These are phyloP conservation scores for Peniophora sp. DNA, from an alignment of 1,284 basidiomycete genomes.

Conservation along the genomic window DNA sequence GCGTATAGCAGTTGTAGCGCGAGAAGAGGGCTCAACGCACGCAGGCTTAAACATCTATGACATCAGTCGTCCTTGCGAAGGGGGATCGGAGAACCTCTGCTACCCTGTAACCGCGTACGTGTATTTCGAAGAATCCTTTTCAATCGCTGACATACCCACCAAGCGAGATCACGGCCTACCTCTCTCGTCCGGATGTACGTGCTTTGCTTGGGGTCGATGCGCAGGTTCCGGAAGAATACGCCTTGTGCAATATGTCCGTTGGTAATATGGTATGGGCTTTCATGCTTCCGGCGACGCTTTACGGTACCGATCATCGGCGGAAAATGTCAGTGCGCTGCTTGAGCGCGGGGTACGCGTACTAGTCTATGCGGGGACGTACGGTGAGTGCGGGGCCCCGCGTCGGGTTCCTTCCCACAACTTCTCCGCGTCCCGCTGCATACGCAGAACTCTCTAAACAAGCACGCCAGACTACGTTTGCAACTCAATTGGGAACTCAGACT, in stretches of 20 bases:
- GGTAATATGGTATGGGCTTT: slow-evolving; percentile 44
- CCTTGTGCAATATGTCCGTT: slow-evolving; percentile 38
- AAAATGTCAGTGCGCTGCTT: slow-evolving; percentile 63
- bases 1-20: background rate
- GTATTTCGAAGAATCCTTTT: no score
- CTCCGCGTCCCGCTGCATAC: no score
- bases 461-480: slow-evolving; percentile 67
- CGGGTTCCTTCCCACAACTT: no score
- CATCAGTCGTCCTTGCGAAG: slow-evolving; percentile 18
- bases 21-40: no score
- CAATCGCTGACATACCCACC: no score
- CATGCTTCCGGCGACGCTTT: slow-evolving; percentile 26
- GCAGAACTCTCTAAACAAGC: no score
- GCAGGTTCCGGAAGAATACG: slow-evolving; percentile 36
- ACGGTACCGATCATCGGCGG: slow-evolving; percentile 34
- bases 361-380: slow-evolving; percentile 67
- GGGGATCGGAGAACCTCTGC: slow-evolving; percentile 15
- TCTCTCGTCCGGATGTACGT: slow-evolving; percentile 47
- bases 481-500: slow-evolving; percentile 59
- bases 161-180: slow-evolving; percentile 47
- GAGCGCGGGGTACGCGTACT: slow-evolving; percentile 69
- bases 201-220: slow-evolving; percentile 51
- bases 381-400: no score
- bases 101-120: slow-evolving; percentile 26
- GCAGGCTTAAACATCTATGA: slow-evolving; percentile 14